Evolutionary conservation across 2,329 filamentous ascomycete genomes (phyloP).

Genomic region (Neonectria faginata): DNA sequence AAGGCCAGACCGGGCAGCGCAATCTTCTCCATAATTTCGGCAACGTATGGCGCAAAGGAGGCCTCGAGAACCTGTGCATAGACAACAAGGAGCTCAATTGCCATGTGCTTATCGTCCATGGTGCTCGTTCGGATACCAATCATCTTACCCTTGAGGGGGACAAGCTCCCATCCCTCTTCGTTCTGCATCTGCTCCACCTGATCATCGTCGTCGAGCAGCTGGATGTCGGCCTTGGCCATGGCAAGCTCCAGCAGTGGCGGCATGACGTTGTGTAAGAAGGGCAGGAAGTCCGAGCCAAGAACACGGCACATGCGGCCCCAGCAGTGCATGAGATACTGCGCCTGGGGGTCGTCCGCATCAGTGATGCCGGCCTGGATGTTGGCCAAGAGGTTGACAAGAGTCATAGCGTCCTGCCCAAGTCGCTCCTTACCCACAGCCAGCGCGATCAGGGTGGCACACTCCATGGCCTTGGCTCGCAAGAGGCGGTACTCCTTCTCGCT

Average conservation of each 20-base stretch:
- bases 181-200: slow-evolving; percentile 92
- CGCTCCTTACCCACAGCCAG: slow-evolving; percentile 94
- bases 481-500: slow-evolving; percentile 94
- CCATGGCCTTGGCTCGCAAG: slow-evolving; percentile 97
- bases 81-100: slow-evolving; percentile 97
- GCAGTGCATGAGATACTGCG: slow-evolving; percentile 97
- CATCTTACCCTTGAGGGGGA: slow-evolving; percentile 96
- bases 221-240: slow-evolving; percentile 95
- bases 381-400: slow-evolving; percentile 86
- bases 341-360: slow-evolving; percentile 94
- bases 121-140: slow-evolving; percentile 98
- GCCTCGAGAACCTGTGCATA: slow-evolving; percentile 97
- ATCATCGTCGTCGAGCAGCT: slow-evolving; percentile 94
- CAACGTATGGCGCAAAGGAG: slow-evolving; percentile 90
- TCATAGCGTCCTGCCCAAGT: slow-evolving; percentile 88
- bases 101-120: slow-evolving; percentile 98
- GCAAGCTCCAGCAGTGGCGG: slow-evolving; percentile 91
- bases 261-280: slow-evolving; percentile 93
- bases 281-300: slow-evolving; percentile 88
- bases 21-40: slow-evolving; percentile 96
- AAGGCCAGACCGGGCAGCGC: slow-evolving; percentile 93
- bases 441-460: slow-evolving; percentile 96
- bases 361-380: slow-evolving; percentile 88
- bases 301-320: slow-evolving; percentile 99
- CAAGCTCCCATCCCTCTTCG: slow-evolving; percentile 97